Evolutionary conservation across 768 basidiomycete species (phyloP), one percentile per base, ranked within the genome.

Genomic region (Tulasnella sp.): DNA sequence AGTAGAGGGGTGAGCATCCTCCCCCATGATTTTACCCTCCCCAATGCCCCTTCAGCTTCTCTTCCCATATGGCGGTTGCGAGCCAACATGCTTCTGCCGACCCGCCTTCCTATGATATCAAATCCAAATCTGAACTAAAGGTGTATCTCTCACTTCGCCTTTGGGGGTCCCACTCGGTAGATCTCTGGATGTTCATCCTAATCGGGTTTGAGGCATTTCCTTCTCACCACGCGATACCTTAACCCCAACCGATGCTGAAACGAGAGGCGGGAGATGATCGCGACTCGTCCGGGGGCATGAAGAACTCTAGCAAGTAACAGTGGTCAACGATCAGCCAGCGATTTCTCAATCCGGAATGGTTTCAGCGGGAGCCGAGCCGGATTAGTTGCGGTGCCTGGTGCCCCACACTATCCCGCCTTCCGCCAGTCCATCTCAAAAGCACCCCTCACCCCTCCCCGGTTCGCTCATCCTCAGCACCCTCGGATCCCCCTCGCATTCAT

Each of bases 301-400:
- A 50, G 20, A 1, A 18, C 48, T 50, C 20, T 12, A 20, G 48
- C 18, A 50, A 7, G 48, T 50, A 20, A 20, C 18, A 7, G 48
- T 50, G 48, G 48, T 20, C 7, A 3, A 31, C n/a, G 60, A 64
- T 64, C n/a, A 2, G 6, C 28, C 28, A n/a, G 8, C 24, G 60
- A 64, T 64, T 64, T 64, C 60, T 64, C n/a, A 64, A 64, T 28
- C 60, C 60, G 60, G 60, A 64, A 64, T 64, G 11, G n/a, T 58
- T 28, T 58, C 60, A 64, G 24, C 60, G 12, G 2, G 0, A 4
- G n/a, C 11, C 60, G 60, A 64, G 5, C n/a, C 24, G 60, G 60
- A 50, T 50, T 50, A 50, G 48, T 20, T 50, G 48, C 2, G 1
- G 60, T 64, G 60, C 60, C 60, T 64, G 31, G 31, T 64, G 31